Base-by-base conservation (phyloP, 2,329 filamentous ascomycete species). In the Gremmenia infestans region DNA sequence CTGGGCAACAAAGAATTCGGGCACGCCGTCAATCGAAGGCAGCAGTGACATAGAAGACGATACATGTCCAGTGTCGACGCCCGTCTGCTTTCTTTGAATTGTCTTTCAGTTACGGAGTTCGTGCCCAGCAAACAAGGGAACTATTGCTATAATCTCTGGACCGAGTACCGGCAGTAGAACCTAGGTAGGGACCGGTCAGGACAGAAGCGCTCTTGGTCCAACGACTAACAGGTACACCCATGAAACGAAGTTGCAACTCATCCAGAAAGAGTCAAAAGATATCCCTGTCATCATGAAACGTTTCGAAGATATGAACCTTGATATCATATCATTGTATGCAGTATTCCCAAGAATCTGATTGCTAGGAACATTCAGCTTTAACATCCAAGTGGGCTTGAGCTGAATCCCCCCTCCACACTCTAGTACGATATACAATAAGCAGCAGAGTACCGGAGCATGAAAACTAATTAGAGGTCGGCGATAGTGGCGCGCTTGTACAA, bases 1-100 rank as follows among this genome's bases (percentile, higher is more conserved):
- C 36, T 17, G 42, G 39, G 53, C 49, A n/a, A 49, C 45, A 23
- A 48, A 28, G 6, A 35, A 52, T 61, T 60, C 60, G 60, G 60
- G 17, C 53, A 54, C 50, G 52, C 60, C 60, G 60, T 48, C 14
- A 17, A 52, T 50, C n/a, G 46, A 56, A 61, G 60, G 60, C 60
- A 61, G 57, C 60, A 61, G 51, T 53, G 15, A 43, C 32, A 15
- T 4, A 35, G 14, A 48, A 32, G n/a, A 43, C 49, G 4, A 22
- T 9, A 43, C 37, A 51, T 49, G 36, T 48, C n/a, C 35, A 25
- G 43, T 53, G 43, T 22, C 45, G 52, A 50, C 35, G 32, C 35
- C 42, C 51, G 42, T 17, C 51, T 35, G 2, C 40, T 45, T 40
- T 22, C 23, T 15, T n/a, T 19, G 40, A 48, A 39, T 22, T 17